A percentile compares a stretch with the other conserved stretches of the same genome.
Conservation (phyloP, 805 yeast genomes). For the Diddensiella santjacobensis region DNA sequence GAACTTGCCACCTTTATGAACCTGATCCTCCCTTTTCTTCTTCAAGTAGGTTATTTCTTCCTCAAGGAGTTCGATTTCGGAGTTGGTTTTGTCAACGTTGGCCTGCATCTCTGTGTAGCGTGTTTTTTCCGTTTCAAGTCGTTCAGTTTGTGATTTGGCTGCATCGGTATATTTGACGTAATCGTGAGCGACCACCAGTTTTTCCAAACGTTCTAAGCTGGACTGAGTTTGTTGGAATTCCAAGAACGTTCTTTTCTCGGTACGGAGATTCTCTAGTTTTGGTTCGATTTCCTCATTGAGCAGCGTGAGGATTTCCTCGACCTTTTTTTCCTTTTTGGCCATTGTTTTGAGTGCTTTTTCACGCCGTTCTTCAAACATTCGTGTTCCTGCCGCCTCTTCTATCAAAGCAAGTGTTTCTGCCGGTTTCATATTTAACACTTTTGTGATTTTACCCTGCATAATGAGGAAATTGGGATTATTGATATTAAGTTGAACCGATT, state of each 20-base stretch:
- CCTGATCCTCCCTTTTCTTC: conserved; percentile 51
- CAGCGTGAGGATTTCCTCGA: conserved; percentile 68
- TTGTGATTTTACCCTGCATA: conserved; percentile 98
- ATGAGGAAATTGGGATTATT: conserved; percentile 95
- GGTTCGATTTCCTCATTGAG: conserved; percentile 90
- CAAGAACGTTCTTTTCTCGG: conserved; percentile 74
- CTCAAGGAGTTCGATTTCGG: conserved; percentile 56
- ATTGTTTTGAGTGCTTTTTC: conserved; percentile 89
- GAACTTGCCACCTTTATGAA: conserved; percentile 56
- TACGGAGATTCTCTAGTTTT: conserved; percentile 71
- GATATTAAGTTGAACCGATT: conserved; percentile 90
- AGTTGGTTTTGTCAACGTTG: conserved; percentile 44
- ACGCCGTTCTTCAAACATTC: conserved; percentile 89
- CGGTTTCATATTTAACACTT: conserved; percentile 95
- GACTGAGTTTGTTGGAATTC: conserved; percentile 84
- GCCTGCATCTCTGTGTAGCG: conserved; percentile 40
- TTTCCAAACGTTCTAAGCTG: conserved; percentile 69
- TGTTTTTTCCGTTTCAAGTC: conserved; percentile 6
- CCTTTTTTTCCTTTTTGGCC: conserved; percentile 83
- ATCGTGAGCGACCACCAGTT: conserved; percentile 75
- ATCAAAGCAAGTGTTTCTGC: conserved; percentile 82
- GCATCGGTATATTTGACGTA: conserved; percentile 45
- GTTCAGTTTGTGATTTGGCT: conserved; percentile 40
- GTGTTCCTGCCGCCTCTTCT: conserved; percentile 98
- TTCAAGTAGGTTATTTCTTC: conserved; percentile 58